Evolutionary conservation across 2,329 filamentous ascomycete species (phyloP), one percentile per base, ranked within the genome.

Genomic region (Aspergillus clavatus): DNA sequence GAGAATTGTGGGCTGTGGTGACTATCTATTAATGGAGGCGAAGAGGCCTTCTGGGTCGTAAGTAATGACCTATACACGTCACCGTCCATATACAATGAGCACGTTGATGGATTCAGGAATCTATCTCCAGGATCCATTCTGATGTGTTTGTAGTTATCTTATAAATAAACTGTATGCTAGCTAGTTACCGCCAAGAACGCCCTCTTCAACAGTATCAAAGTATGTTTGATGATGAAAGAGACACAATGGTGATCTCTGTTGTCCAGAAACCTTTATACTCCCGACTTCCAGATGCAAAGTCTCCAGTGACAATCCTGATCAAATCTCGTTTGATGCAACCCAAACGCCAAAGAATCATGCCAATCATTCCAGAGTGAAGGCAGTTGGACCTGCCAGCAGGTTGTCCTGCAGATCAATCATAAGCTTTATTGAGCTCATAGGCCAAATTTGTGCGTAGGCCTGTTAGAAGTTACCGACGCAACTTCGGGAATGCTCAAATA

Each of bases 331-430:
- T 38, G 23, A 26, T 27, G 24, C 38, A 43, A 42, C 49, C 42
- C 39, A 43, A 43, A 50, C 42, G 19, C 50, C 43, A 16, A 10
- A 37, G 33, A 36, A 23, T 14, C 19, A 24, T 18, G 23, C 7
- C 18, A 11, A 39, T 35, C 29, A 5, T 18, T 10, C 19, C 16
- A 37, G 14, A 33, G 40, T 40, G 18, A 35, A 36, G 47, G 40
- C 45, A 36, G 45, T 27, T 43, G 47, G 50, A 14, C 47, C 50
- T 40, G 45, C 47, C 50, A 53, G 31, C 45, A 42, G 38, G n/a
- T 33, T 38, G 40, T 42, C 40, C 16, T 35, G 18, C 31, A 35
- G 16, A 16, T 18, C 16, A 5, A 4, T 35, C 31, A 4, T 19
- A 18, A 11, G 16, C 7, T 16, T 35, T 8, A 7, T 11, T 18